These are phyloP conservation scores for Lagerstroemia speciosa DNA, from an alignment of 345 rosid genomes.

Conservation along the genomic window DNA sequence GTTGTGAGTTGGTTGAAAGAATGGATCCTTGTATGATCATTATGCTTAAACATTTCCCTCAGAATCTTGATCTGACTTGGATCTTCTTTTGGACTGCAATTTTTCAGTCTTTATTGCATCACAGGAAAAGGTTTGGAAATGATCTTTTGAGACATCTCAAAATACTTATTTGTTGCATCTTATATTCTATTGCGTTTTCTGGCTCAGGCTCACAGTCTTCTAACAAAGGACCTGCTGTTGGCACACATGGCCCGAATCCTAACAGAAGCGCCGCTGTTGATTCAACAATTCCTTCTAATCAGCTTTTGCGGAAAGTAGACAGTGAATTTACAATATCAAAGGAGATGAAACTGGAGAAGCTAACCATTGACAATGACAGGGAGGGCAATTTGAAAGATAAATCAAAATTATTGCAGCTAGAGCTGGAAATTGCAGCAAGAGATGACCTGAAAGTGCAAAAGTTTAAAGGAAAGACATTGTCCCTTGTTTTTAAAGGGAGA, in stretches of 20 bases:
- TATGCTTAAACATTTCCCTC: not conserved
- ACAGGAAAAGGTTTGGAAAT: not conserved
- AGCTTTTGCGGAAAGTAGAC: constrained; percentile 20
- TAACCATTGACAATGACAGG: constrained; percentile 17
- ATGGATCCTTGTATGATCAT: not conserved
- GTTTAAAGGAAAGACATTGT: constrained; percentile 27
- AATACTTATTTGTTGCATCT: not conserved
- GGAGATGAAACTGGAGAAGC: constrained; percentile 32
- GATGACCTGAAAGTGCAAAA: constrained; percentile 24
- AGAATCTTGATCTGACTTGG: not conserved
- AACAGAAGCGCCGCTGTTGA: constrained; percentile 18
- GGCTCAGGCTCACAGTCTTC: constrained; percentile 37
- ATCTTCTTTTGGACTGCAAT: not conserved
- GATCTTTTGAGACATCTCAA: not conserved
- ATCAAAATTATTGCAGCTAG: constrained; percentile 24
- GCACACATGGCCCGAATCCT: constrained; percentile 27
- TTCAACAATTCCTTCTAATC: constrained; percentile 23
- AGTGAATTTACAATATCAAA: constrained; percentile 22
- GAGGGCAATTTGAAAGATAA: constrained; percentile 19
- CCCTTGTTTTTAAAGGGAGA: constrained; percentile 56
- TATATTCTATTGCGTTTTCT: constrained; percentile 1
- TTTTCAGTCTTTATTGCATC: not conserved
- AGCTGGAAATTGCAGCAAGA: constrained; percentile 17
- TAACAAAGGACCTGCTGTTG: constrained; percentile 33
- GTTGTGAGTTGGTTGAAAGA: not conserved